These are phyloP conservation scores for Verticillium nubilum DNA, from an alignment of 2,329 filamentous ascomycete species.

Conservation along the genomic window DNA sequence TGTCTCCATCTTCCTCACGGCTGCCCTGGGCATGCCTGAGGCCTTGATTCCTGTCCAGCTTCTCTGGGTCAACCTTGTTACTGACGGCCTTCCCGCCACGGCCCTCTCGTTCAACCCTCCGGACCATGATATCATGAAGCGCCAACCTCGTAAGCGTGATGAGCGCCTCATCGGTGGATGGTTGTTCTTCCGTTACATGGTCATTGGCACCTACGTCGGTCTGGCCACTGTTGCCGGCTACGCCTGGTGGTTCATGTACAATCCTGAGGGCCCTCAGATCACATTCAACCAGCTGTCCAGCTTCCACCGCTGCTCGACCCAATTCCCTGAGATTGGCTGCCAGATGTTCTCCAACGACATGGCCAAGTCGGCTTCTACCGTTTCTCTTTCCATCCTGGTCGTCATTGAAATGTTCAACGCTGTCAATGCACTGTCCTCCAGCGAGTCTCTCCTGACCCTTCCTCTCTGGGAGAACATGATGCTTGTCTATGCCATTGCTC, in stretches of 20 bases:
- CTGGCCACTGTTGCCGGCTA: constrained; percentile 93
- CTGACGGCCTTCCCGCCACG: constrained; percentile 92
- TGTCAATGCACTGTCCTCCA: constrained; percentile 94
- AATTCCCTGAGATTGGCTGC: constrained; percentile 88
- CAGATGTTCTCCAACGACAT: constrained; percentile 83
- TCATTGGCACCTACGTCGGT: constrained; percentile 93
- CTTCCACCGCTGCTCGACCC: constrained; percentile 86
- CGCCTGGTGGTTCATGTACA: constrained; percentile 99
- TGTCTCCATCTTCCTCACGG: constrained; percentile 97
- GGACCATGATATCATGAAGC: constrained; percentile 97
- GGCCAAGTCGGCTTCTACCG: constrained; percentile 84
- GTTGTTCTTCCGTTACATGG: constrained; percentile 96
- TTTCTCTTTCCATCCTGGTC: constrained; percentile 86
- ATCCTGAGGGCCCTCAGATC: constrained; percentile 84
- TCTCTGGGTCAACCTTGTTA: constrained; percentile 97
- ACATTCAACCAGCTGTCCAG: constrained; percentile 81
- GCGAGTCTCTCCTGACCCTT: constrained; percentile 87
- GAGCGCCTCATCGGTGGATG: constrained; percentile 90
- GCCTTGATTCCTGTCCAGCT: constrained; percentile 95
- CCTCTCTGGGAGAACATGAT: constrained; percentile 99
- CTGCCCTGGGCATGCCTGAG: constrained; percentile 94
- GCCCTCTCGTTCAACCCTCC: constrained; percentile 96
- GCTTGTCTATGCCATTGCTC: constrained; percentile 86
- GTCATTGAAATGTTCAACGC: constrained; percentile 99
- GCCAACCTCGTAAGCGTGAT: constrained; percentile 84